A percentile compares a stretch with the other conserved stretches of the same genome.
Conservation (phyloP, 2,329 filamentous ascomycete genomes). For the Paecilomyces sp. region DNA sequence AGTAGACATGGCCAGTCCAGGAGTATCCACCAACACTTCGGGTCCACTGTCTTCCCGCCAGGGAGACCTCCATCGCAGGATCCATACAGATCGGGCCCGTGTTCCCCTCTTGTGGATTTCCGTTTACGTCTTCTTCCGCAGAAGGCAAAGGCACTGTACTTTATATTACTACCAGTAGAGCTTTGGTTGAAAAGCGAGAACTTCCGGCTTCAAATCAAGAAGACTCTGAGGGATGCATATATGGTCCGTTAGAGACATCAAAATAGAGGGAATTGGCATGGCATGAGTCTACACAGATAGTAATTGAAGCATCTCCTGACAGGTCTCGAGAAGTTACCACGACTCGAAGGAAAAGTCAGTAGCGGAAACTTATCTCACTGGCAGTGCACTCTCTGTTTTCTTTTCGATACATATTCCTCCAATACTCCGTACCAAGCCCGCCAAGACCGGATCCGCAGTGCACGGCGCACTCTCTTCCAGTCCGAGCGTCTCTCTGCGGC, state of each 20-base stretch:
- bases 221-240: no score
- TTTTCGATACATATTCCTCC: not conserved
- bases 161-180: no score
- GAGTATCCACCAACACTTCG: not conserved
- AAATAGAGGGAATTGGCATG: no score
- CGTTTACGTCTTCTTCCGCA: not conserved
- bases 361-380: not conserved
- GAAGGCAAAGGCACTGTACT: not conserved
- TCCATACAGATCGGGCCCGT: not conserved
- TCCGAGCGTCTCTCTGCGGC: not conserved
- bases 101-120: not conserved
- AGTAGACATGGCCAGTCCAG: not conserved
- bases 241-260: no score
- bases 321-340: no score
- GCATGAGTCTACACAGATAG: no score
- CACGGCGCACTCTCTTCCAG: not conserved
- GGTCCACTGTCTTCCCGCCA: not conserved
- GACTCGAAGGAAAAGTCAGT: no score
- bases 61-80: not conserved
- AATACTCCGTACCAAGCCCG: not conserved
- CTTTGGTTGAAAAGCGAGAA: no score
- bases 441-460: not conserved
- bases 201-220: no score
- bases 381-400: not conserved
- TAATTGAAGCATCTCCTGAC: no score